phyloP scores from a whole-genome alignment of 2,329 filamentous ascomycete genomes.

The Phoma sp. region DNA sequence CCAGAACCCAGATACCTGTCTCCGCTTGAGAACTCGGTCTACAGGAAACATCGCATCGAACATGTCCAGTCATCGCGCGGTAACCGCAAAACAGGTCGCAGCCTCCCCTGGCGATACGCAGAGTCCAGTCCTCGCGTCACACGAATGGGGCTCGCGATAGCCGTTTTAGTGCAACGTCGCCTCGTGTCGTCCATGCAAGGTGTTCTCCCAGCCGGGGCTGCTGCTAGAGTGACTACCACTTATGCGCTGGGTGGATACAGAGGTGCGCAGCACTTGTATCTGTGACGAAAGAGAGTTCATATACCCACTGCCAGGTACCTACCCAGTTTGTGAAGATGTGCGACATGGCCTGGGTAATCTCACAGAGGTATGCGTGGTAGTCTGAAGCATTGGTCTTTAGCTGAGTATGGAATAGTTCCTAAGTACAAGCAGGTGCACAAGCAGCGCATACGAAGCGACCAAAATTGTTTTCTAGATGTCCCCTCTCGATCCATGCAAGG shows the following conservation, averaged over 20 bases:
- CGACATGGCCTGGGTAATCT: background rate
- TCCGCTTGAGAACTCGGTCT: background rate
- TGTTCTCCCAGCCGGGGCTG: background rate
- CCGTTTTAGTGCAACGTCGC: background rate
- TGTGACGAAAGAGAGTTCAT: background rate
- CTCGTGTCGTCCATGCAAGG: conserved; percentile 9
- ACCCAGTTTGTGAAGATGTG: too few species aligned
- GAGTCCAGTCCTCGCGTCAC: background rate
- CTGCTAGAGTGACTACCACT: background rate
- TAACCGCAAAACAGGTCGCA: conserved; percentile 5
- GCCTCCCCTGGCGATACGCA: background rate
- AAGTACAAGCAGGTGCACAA: too few species aligned
- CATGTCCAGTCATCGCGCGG: background rate
- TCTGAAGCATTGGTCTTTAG: too few species aligned
- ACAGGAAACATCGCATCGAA: background rate
- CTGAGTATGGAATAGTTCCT: too few species aligned
- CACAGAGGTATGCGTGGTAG: too few species aligned
- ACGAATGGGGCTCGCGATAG: background rate
- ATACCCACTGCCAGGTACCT: too few species aligned
- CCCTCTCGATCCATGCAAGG: background rate
- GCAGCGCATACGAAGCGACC: too few species aligned
- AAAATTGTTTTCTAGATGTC: too few species aligned
- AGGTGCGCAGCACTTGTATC: background rate
- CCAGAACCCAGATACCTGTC: background rate
- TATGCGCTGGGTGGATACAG: background rate